Percentiles rank a stretch among this genome's conserved stretches.
phyloP scores from a whole-genome alignment of 495 filamentous ascomycete genomes.

The Penicillium silybi region DNA sequence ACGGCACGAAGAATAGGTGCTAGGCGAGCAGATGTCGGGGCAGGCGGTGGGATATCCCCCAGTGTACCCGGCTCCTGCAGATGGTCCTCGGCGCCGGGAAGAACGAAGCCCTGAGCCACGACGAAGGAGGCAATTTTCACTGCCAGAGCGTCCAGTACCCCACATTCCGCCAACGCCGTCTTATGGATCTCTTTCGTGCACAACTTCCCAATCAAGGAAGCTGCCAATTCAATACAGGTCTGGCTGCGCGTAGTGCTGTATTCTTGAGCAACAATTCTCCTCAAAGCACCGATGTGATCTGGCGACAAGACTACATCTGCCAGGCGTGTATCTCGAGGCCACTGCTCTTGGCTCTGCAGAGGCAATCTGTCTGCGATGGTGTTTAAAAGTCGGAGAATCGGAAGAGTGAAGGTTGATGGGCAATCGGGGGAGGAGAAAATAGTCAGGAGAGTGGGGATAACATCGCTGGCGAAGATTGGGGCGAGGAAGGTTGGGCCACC shows the following conservation, averaged over 20 bases:
- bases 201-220: constrained; percentile 64
- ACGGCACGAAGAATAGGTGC: constrained; percentile 76
- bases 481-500: constrained; percentile 76
- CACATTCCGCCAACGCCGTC: constrained; percentile 59
- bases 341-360: constrained; percentile 44
- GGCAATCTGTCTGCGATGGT: constrained; percentile 65
- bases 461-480: constrained; percentile 63
- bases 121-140: constrained; percentile 71
- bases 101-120: constrained; percentile 59
- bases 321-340: constrained; percentile 46
- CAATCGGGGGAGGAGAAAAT: constrained; percentile 62
- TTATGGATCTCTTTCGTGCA: constrained; percentile 68
- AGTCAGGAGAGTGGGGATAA: constrained; percentile 62
- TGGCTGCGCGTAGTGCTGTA: constrained; percentile 48
- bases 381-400: constrained; percentile 70
- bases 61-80: constrained; percentile 31
- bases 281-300: constrained; percentile 54
- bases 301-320: constrained; percentile 62
- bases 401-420: constrained; percentile 60
- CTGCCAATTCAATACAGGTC: constrained; percentile 64
- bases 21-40: constrained; percentile 57
- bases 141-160: constrained; percentile 77
- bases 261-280: constrained; percentile 60
- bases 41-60: constrained; percentile 42
- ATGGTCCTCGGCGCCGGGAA: constrained; percentile 48